Percentiles rank a stretch among this genome's conserved stretches.
Evolutionary conservation across 345 rosid genomes (phyloP).

Genomic region (Odontarrhena argentea): DNA sequence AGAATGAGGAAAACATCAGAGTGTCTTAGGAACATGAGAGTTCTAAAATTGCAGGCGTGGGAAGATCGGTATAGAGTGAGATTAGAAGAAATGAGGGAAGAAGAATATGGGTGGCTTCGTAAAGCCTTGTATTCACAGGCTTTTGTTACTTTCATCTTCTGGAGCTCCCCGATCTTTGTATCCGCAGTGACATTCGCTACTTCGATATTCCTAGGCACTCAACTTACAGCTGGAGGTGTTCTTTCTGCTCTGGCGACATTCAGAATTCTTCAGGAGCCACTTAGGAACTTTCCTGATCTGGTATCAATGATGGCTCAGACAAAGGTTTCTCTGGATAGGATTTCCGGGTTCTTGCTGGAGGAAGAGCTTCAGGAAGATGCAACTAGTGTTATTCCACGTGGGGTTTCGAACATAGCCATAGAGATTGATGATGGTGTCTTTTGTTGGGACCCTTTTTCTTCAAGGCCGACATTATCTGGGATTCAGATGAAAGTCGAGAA

Average conservation of each 20-base stretch:
- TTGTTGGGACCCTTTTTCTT: conserved; percentile 78
- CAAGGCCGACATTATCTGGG: conserved; percentile 72
- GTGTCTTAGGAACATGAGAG: conserved; percentile 97
- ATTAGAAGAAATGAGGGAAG: conserved; percentile 90
- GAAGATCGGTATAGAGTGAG: conserved; percentile 81
- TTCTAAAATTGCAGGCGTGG: conserved; percentile 98
- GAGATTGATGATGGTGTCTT: conserved; percentile 85
- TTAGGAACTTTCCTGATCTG: conserved; percentile 96
- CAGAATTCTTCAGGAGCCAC: conserved; percentile 99
- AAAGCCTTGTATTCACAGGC: conserved; percentile 98
- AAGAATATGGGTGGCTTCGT: conserved; percentile 89
- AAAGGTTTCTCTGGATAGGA: conserved; percentile 96
- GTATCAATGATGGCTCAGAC: conserved; percentile 99
- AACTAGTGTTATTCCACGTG: conserved; percentile 72
- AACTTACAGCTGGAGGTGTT: conserved; percentile 97
- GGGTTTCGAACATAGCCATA: conserved; percentile 64
- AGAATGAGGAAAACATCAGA: conserved; percentile 99
- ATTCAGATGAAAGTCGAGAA: conserved; percentile 78
- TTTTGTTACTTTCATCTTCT: conserved; percentile 89
- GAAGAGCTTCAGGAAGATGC: conserved; percentile 98
- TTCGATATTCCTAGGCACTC: conserved; percentile 77
- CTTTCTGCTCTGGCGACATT: conserved; percentile 99
- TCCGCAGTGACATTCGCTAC: conserved; percentile 93
- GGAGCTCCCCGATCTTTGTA: conserved; percentile 99
- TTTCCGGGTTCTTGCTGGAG: conserved; percentile 93